Conservation (phyloP, 441 rosid genomes). For the Croton setiger region DNA sequence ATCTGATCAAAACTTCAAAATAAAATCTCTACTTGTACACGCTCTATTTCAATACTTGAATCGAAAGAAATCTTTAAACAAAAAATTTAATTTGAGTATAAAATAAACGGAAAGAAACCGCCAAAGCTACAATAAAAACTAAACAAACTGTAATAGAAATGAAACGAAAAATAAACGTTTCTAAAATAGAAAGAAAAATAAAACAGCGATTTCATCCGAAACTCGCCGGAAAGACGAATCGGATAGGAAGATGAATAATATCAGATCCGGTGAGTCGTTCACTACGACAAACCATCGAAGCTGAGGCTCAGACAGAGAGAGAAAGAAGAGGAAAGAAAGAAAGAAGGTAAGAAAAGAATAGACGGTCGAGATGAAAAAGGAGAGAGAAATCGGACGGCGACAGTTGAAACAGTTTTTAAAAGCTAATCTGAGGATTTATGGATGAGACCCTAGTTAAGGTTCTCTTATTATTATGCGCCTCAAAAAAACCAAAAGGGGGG, state of each 20-base stretch:
- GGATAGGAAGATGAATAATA: background rate
- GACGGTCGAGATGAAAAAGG: conserved; percentile 25
- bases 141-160: too few species aligned
- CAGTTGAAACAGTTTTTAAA: conserved; percentile 26
- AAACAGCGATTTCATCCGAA: too few species aligned
- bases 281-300: background rate
- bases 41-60: too few species aligned
- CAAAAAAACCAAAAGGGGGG: background rate
- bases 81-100: too few species aligned
- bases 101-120: too few species aligned
- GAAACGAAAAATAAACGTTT: too few species aligned
- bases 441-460: background rate
- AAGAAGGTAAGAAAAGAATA: background rate
- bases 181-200: too few species aligned
- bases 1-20: conserved; percentile 7
- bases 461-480: background rate
- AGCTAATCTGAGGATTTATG: conserved; percentile 12
- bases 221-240: too few species aligned
- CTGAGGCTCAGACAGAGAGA: background rate
- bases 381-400: conserved; percentile 28
- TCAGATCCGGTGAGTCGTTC: conserved; percentile 1
- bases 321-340: background rate
- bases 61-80: too few species aligned
- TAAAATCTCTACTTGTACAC: too few species aligned
- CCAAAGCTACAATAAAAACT: too few species aligned